Evolutionary conservation across 2,329 filamentous ascomycete genomes (phyloP), one percentile per base, ranked within the genome.

Genomic region (Xylariaceae sp.): DNA sequence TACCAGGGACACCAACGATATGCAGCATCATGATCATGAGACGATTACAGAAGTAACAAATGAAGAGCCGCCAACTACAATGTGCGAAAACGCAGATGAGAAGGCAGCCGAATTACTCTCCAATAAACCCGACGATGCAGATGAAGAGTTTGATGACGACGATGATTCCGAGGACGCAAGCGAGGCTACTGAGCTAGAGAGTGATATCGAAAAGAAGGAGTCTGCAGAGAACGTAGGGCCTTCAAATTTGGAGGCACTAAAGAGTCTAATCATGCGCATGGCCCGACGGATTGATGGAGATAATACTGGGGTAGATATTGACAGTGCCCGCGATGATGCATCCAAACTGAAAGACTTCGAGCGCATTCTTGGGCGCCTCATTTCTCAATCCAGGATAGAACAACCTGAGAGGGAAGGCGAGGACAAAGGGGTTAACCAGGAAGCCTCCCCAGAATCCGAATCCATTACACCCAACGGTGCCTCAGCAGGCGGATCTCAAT

Each of bases 181-280:
- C 26, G 48, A 54, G 45, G 19, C 32, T 40, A 53, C 37, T 36
- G 53, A 54, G 41, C 30, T 42, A 19, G 43, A 51, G 34, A 18
- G 19, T 16, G 51, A 47, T 34, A 47, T 22, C 8, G 51, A 48
- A 13, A 19, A 29, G 53, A 53, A 47, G 48, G 61, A 71, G 48
- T 65, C 61, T n/a, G 61, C 61, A 9, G 64, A 66, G 39, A 47
- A 52, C 21, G 12, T 22, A 16, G 39, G 18, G 6, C 40, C 52
- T 48, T 47, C 55, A 37, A 50, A 39, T 29, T 49, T 59, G 19
- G 52, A 54, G n/a, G 62, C 65, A 15, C 51, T 69, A 26, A 69
- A 64, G 37, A 75, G 81, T 47, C 71, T 83, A 21, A 80, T 84
- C 51, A 66, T 81, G 45, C 74, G 71, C 55, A 74, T 81, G 52